A percentile compares a stretch with the other conserved stretches of the same genome.
These are phyloP conservation scores for Naganishia onofrii DNA, from an alignment of 768 basidiomycete genomes.

Conservation along the genomic window DNA sequence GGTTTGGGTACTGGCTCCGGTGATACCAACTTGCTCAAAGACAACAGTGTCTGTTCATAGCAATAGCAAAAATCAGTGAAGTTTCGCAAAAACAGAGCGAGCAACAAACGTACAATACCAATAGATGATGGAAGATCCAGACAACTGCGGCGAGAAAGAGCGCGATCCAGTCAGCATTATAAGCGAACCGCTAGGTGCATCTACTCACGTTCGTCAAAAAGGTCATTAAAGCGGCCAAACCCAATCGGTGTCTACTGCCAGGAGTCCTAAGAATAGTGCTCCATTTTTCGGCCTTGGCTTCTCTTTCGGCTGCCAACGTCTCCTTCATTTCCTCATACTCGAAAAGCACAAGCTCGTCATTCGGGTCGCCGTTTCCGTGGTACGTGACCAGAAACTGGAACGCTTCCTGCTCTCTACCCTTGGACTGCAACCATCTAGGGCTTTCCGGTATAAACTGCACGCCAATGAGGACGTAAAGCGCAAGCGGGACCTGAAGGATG, in stretches of 20 bases:
- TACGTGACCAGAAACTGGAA: constrained; percentile 50
- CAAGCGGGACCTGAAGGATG: constrained; percentile 49
- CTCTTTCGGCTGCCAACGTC: constrained; percentile 47
- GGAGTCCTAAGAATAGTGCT: constrained; percentile 41
- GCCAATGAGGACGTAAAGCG: constrained; percentile 50
- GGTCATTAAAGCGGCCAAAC: constrained; percentile 49
- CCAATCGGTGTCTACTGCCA: constrained; percentile 47
- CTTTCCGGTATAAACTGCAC: constrained; percentile 53
- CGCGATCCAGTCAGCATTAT: constrained; percentile 25
- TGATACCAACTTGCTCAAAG: constrained; percentile 52
- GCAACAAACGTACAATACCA: constrained; percentile 43
- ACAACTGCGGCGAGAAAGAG: constrained; percentile 30
- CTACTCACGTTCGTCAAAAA: constrained; percentile 45
- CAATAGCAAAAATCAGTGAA: neutral
- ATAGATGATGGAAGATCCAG: constrained; percentile 50
- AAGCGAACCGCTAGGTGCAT: neutral
- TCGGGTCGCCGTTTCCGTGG: constrained; percentile 51
- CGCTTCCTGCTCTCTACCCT: constrained; percentile 49
- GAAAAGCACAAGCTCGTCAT: constrained; percentile 52
- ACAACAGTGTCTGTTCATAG: constrained; percentile 41
- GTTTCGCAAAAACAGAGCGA: neutral
- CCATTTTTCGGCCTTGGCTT: constrained; percentile 51
- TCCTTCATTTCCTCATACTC: constrained; percentile 53
- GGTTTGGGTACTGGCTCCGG: constrained; percentile 51
- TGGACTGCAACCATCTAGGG: constrained; percentile 50